A percentile compares a stretch with the other conserved stretches of the same genome.
Conservation (phyloP, 208 protist species). For the Acanthamoeba lenticulata region DNA sequence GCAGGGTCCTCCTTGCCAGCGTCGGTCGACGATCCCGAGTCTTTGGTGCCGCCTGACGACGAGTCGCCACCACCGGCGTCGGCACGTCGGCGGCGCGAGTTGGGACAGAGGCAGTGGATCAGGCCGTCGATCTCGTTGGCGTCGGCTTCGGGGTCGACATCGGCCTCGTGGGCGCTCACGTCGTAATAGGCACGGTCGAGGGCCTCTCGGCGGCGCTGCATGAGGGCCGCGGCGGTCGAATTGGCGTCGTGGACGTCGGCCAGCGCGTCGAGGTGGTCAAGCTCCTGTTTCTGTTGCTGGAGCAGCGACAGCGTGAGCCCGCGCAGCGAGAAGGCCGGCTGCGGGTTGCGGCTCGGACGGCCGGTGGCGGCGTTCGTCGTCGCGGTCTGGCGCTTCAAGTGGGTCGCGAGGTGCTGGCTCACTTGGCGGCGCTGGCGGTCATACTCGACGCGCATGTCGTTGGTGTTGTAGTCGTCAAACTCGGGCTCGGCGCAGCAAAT, state of each 20-base stretch:
- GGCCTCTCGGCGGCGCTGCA: not conserved
- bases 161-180: not conserved
- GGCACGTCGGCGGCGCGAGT: not conserved
- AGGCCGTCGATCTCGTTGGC: not conserved
- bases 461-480: not conserved
- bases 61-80: too few relatives aligned
- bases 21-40: too few relatives aligned
- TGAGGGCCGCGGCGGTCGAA: not conserved
- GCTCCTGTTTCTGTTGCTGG: not conserved
- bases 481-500: constrained; percentile 9
- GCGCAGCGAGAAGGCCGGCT: constrained; percentile 17
- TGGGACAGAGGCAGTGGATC: not conserved
- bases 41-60: too few relatives aligned
- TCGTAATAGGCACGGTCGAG: not conserved
- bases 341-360: too few relatives aligned
- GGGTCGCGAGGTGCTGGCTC: not conserved
- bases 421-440: not conserved
- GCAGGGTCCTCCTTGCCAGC: too few relatives aligned
- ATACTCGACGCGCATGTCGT: too few relatives aligned
- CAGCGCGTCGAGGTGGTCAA: not conserved
- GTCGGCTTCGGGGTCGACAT: not conserved
- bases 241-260: not conserved
- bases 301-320: not conserved
- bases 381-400: not conserved
- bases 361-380: not conserved